A percentile compares a stretch with the other conserved stretches of the same genome.
Conservation (phyloP, 768 basidiomycete genomes). For the Roridomyces roridus region DNA sequence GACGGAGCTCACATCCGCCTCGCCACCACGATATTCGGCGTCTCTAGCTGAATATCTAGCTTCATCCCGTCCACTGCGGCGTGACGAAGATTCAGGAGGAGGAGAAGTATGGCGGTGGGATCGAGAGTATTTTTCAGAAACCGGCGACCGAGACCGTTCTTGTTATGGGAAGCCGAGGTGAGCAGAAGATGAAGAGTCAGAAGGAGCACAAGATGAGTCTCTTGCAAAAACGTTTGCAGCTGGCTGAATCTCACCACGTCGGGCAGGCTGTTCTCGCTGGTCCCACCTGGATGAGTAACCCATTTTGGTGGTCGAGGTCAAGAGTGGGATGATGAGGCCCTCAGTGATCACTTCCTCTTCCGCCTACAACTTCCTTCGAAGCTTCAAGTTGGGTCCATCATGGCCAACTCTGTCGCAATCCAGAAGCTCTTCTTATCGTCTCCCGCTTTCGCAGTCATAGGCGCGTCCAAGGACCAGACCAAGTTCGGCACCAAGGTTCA, state of each 20-base stretch:
- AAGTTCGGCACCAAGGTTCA: constrained; percentile 81
- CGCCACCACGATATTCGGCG: too few species aligned
- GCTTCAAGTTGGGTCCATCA: background rate
- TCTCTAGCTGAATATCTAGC: too few species aligned
- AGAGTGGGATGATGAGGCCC: too few species aligned
- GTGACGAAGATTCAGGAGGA: constrained; percentile 3
- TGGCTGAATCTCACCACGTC: constrained; percentile 19
- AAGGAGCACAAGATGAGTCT: constrained; percentile 15
- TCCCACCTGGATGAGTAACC: constrained; percentile 24
- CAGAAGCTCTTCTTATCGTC: constrained; percentile 69
- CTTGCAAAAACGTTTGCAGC: background rate
- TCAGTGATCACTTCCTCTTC: background rate
- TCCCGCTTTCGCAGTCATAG: constrained; percentile 76
- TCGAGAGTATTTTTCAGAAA: constrained; percentile 4
- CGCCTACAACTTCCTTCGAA: too few species aligned
- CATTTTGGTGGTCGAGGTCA: background rate
- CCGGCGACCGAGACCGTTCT: constrained; percentile 7
- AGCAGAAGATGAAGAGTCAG: constrained; percentile 10
- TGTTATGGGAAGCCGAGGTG: constrained; percentile 9
- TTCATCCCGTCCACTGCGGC: background rate
- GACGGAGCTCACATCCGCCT: too few species aligned
- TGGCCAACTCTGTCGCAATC: constrained; percentile 27
- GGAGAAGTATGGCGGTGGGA: background rate
- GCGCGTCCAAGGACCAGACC: constrained; percentile 78
- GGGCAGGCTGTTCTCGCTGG: constrained; percentile 6